phyloP scores from a whole-genome alignment of 2,329 filamentous ascomycete genomes.

The Curvularia sp. region DNA sequence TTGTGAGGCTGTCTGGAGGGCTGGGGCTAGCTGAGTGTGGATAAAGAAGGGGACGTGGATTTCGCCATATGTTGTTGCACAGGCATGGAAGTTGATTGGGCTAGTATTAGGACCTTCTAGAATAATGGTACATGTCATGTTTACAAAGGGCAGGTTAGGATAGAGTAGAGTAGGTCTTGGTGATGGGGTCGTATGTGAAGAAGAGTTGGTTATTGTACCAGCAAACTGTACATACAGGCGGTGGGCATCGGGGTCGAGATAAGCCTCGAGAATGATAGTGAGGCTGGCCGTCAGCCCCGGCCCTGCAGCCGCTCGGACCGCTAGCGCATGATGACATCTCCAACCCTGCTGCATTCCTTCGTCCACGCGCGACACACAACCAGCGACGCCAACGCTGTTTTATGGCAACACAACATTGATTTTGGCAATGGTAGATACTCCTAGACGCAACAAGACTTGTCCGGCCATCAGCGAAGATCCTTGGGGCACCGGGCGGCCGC shows the following conservation, averaged over 20 bases:
- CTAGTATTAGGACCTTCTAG: too few species aligned
- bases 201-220: too few species aligned
- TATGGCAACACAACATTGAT: slow-evolving; percentile 19
- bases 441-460: slow-evolving; percentile 28
- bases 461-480: slow-evolving; percentile 31
- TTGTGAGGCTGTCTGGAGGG: too few species aligned
- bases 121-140: too few species aligned
- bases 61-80: too few species aligned
- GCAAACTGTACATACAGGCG: not conserved
- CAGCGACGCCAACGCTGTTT: slow-evolving; percentile 14
- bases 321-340: slow-evolving; percentile 21
- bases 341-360: slow-evolving; percentile 2
- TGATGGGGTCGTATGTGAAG: too few species aligned
- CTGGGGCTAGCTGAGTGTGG: too few species aligned
- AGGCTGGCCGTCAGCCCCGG: not conserved
- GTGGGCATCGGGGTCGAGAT: not conserved
- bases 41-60: too few species aligned
- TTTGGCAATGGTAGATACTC: slow-evolving; percentile 32
- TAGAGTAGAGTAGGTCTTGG: too few species aligned
- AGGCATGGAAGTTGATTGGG: too few species aligned
- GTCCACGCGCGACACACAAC: slow-evolving; percentile 13
- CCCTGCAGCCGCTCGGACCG: slow-evolving; percentile 9
- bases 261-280: not conserved
- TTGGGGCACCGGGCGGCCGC: slow-evolving; percentile 46
- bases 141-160: too few species aligned